Conservation (phyloP, 2,329 filamentous ascomycete species). For the Nemania diffusa region DNA sequence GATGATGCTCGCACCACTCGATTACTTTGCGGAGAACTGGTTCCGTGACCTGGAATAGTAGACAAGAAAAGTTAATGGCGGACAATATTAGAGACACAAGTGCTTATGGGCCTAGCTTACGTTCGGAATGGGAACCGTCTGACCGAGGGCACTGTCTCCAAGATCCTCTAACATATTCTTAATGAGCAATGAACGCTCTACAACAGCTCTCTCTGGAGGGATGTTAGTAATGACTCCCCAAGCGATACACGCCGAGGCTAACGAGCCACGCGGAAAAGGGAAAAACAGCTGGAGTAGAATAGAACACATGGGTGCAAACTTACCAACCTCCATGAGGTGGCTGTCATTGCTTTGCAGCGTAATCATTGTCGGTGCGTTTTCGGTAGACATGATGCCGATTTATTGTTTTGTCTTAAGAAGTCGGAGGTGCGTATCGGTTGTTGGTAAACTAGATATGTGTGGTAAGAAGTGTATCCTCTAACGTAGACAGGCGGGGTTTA, state of each 20-base stretch:
- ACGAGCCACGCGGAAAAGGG: not conserved
- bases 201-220: constrained; percentile 77
- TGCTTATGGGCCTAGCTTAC: constrained; percentile 54
- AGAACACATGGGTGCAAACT: constrained; percentile 41
- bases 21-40: constrained; percentile 94
- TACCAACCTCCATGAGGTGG: constrained; percentile 59
- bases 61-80: constrained; percentile 29
- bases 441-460: constrained; percentile 14
- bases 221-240: constrained; percentile 36
- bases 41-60: constrained; percentile 77
- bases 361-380: constrained; percentile 51
- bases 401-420: not conserved
- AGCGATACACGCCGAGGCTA: not conserved
- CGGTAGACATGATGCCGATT: constrained; percentile 32
- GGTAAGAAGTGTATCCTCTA: constrained; percentile 16
- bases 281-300: not conserved
- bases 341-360: constrained; percentile 64
- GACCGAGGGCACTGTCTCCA: constrained; percentile 69
- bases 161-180: constrained; percentile 99
- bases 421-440: not conserved
- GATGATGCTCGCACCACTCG: constrained; percentile 98
- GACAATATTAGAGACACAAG: not conserved
- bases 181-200: constrained; percentile 92
- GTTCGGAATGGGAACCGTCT: constrained; percentile 90
- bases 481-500: not conserved